Evolutionary conservation across 805 yeast genomes (phyloP), one percentile per base, ranked within the genome.

Genomic region (Ogataea trehaloabstinens): DNA sequence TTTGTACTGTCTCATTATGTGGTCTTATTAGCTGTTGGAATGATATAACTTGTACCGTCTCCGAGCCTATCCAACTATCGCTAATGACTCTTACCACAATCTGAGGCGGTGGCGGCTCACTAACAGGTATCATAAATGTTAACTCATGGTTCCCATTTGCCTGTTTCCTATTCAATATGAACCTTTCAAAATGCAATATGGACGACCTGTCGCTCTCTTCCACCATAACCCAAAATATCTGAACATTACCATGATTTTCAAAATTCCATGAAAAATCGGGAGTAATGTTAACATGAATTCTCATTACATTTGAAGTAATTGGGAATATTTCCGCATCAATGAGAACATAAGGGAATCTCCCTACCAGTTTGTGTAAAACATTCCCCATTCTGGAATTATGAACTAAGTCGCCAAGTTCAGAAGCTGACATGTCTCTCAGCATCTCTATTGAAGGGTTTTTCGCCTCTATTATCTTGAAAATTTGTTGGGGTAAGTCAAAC

Each of bases 11-110:
- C 48, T 88, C 95, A 55, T 87, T 86, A 25, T 81, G 81, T 0
- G 99, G 99, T 46, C 88, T 74, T 28, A 93, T 84, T 46, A 95
- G 67, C 54, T 89, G 96, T 52, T 89, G 93, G 61, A 93, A 89
- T 0, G 96, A 87, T 11, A 95, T 79, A 0, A 89, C 73, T 44
- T 80, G 84, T 0, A 72, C 69, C 0, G 85, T 67, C 52, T 88
- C 96, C 2, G 90, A 75, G 0, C 96, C 97, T 15, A 88, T 73
- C 96, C 97, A 95, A 1, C 76, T 63, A 54, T 93, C 98, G 4
- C 95, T 86, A 4, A 87, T 63, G 1, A 83, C 82, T 37, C 89
- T 72, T 3, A 91, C 80, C 5, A 87, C 76, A 22, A 93, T 74
- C 58, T 93, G 98, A 0, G 91, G 80, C 0, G 97, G 97, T n/a